Evolutionary conservation across 345 rosid species (phyloP).

Genomic region (Moringa oleifera): DNA sequence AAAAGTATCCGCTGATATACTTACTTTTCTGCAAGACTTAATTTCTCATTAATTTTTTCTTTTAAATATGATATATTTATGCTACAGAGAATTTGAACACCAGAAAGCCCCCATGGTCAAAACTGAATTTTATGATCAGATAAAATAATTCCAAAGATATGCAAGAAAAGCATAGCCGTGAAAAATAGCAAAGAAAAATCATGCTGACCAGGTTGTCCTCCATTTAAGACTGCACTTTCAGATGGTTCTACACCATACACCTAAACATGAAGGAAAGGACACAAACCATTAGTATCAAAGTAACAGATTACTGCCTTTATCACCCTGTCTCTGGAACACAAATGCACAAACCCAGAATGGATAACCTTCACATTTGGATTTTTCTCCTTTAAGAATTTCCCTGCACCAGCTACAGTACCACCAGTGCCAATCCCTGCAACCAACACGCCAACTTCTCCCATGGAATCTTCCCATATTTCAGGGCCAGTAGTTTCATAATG

Average conservation of each 20-base stretch:
- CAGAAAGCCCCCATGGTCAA: too few relatives aligned
- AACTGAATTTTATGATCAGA: too few relatives aligned
- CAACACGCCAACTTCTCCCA: constrained; percentile 46
- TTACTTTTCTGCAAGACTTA: too few relatives aligned
- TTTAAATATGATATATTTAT: too few relatives aligned
- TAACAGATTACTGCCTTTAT: neutral
- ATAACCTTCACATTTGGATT: constrained; percentile 36
- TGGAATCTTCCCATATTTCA: constrained; percentile 65
- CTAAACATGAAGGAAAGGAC: constrained; percentile 10
- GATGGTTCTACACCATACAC: constrained; percentile 40
- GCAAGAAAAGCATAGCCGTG: too few relatives aligned
- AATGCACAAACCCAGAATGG: neutral
- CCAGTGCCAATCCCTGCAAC: constrained; percentile 61
- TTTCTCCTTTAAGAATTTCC: constrained; percentile 42
- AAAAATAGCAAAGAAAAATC: neutral
- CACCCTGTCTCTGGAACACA: neutral
- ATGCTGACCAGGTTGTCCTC: constrained; percentile 31
- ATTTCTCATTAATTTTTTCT: too few relatives aligned
- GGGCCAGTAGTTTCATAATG: constrained; percentile 74
- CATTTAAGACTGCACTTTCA: constrained; percentile 42
- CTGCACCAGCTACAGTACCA: constrained; percentile 53
- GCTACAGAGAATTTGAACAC: too few relatives aligned
- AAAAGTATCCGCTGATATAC: too few relatives aligned
- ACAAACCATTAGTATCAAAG: too few relatives aligned
- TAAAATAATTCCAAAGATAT: too few relatives aligned